Base-by-base conservation (phyloP, 345 rosid genomes). In the Ceriops decandra region DNA sequence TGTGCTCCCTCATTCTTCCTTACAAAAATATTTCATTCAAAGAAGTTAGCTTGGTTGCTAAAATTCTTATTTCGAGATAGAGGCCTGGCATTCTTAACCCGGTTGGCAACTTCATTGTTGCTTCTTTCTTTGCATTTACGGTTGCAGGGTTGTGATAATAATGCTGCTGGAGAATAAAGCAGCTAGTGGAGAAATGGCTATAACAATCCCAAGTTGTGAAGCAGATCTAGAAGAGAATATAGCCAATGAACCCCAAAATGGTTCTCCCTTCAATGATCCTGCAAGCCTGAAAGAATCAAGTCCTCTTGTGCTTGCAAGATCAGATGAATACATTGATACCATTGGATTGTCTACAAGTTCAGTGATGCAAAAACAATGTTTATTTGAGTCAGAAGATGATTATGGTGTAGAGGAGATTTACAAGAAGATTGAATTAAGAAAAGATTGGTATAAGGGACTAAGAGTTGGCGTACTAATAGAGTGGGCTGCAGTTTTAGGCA, bases 381-480 rank as follows among this genome's bases (percentile, higher is more conserved):
- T 10, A 54, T 2, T 82, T 76, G 71, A 47, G 31, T 7, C 63
- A 7, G 86, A 54, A 5, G 62, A 33, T 0, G 91, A 82, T 19
- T 88, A 84, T 54, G 63, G 67, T 0, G 89, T 85, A 22, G 68
- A 65, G 21, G 92, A 84, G 62, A 84, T 88, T 69, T 82, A 82
- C 68, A 81, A 76, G 74, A 80, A 76, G 76, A 86, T 88, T 63
- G 81, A 82, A 79, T 64, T 61, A 69, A 74, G 72, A 64, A 74
- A 78, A 68, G 76, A 77, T 21, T 82, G 82, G 70, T 72, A 68
- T 24, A 73, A 68, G 38, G 60, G 71, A 63, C 36, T 87, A 30
- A 83, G 53, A 20, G 60, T 68, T 53, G 64, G 76, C 51, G 77
- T 80, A 62, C 60, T 84, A 57, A 27, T 88, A 6, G 86, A 90